Conservation (phyloP, 345 rosid species). For the Brassica incana region DNA sequence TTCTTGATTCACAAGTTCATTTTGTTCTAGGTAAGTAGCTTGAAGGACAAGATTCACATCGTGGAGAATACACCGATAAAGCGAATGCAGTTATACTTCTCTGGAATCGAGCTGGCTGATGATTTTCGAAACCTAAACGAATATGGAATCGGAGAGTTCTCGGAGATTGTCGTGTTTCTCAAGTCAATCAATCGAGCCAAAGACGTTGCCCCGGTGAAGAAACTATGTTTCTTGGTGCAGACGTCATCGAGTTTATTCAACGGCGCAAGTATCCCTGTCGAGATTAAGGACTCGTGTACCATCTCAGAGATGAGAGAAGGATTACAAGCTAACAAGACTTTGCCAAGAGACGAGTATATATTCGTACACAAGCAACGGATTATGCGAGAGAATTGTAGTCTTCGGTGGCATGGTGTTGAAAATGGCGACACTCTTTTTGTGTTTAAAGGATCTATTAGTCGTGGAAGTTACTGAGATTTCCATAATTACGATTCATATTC, state of each 20-base stretch:
- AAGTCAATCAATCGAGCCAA: constrained; percentile 44
- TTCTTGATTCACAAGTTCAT: constrained; percentile 16
- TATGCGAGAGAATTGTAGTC: constrained; percentile 70
- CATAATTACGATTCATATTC: background rate
- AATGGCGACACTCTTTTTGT: constrained; percentile 69
- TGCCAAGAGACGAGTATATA: constrained; percentile 72
- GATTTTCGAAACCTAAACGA: constrained; percentile 67
- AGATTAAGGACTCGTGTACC: constrained; percentile 60
- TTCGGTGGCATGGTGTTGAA: constrained; percentile 80
- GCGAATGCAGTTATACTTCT: constrained; percentile 63
- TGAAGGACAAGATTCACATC: constrained; percentile 80
- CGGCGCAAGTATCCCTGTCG: constrained; percentile 65
- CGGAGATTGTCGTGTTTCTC: constrained; percentile 63
- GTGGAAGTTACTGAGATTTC: constrained; percentile 17
- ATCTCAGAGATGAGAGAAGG: constrained; percentile 56
- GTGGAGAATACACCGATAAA: constrained; percentile 59
- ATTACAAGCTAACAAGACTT: constrained; percentile 48
- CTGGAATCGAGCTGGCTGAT: constrained; percentile 65
- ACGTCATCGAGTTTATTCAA: constrained; percentile 72
- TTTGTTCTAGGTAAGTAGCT: constrained; percentile 47
- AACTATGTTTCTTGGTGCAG: constrained; percentile 56
- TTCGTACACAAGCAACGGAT: constrained; percentile 85
- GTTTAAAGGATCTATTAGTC: constrained; percentile 66
- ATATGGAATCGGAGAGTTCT: constrained; percentile 60
- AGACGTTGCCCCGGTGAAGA: constrained; percentile 48